A percentile compares a stretch with the other conserved stretches of the same genome.
phyloP scores from a whole-genome alignment of 257 asterid species.

The Voacanga thouarsii region DNA sequence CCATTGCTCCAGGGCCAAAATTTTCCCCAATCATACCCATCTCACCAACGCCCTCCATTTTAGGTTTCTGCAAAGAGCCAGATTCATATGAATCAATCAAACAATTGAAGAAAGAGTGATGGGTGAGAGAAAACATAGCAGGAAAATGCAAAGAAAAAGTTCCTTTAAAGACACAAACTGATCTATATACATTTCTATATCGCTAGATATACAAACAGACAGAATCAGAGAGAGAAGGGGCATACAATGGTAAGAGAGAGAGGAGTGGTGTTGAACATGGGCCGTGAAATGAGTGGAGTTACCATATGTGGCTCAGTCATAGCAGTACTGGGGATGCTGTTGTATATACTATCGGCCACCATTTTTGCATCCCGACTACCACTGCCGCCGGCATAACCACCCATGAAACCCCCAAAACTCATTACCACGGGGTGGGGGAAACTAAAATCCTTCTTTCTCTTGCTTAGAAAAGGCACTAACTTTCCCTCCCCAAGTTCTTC shows the following conservation, averaged over 20 bases:
- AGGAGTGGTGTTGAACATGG: conserved; percentile 42
- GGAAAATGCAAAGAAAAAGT: background rate
- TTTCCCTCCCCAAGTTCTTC: background rate
- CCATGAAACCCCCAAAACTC: conserved; percentile 56
- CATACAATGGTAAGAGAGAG: conserved; percentile 59
- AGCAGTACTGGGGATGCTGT: conserved; percentile 32
- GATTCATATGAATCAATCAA: conserved; percentile 6
- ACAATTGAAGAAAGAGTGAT: conserved; percentile 8
- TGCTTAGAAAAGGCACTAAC: background rate
- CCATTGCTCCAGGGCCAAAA: conserved; percentile 34
- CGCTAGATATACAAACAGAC: conserved; percentile 2
- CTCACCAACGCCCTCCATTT: conserved; percentile 69
- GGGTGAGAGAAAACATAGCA: background rate
- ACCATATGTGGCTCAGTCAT: conserved; percentile 41
- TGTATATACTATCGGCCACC: conserved; percentile 48
- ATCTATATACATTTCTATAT: background rate
- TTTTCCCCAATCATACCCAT: conserved; percentile 44
- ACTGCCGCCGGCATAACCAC: conserved; percentile 24
- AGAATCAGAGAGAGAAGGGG: conserved; percentile 10
- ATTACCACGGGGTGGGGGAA: conserved; percentile 21
- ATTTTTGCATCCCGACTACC: conserved; percentile 40
- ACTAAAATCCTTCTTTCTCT: background rate
- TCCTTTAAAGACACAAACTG: background rate
- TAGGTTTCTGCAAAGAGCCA: conserved; percentile 45
- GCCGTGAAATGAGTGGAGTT: conserved; percentile 38